Evolutionary conservation across 225 moss, liverwort and hornwort genomes (phyloP).

Genomic region (Neckera pumila): DNA sequence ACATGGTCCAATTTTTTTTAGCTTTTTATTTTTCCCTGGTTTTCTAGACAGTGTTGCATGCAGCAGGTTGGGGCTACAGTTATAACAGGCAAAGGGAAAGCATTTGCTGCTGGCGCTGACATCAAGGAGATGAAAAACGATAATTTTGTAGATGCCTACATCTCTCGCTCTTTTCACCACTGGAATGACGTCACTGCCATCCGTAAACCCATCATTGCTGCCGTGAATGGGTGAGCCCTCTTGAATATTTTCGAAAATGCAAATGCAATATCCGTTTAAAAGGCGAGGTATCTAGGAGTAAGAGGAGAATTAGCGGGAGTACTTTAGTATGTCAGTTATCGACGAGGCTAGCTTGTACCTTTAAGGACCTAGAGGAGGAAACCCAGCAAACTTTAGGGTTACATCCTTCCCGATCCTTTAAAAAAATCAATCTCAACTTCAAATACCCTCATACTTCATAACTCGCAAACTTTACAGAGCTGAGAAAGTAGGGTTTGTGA

Average conservation of each 20-base stretch:
- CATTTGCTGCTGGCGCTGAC: conserved; percentile 94
- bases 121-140: conserved; percentile 91
- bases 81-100: conserved; percentile 78
- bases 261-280: not conserved
- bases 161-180: conserved; percentile 49
- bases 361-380: not conserved
- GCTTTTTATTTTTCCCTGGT: not conserved
- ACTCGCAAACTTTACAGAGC: not conserved
- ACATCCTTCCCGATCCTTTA: not conserved
- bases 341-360: not conserved
- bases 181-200: conserved; percentile 55
- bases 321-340: not conserved
- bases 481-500: not conserved
- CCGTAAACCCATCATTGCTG: conserved; percentile 74
- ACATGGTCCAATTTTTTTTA: conserved; percentile 54
- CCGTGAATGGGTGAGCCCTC: conserved; percentile 66
- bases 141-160: conserved; percentile 50
- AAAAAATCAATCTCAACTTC: not conserved
- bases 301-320: not conserved
- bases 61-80: conserved; percentile 80
- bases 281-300: not conserved
- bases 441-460: not conserved
- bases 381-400: not conserved
- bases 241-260: not conserved
- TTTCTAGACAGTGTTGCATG: not conserved